These are phyloP conservation scores for Saccharomyces pastorianus DNA, from an alignment of 1,139 yeast genomes.

Conservation along the genomic window DNA sequence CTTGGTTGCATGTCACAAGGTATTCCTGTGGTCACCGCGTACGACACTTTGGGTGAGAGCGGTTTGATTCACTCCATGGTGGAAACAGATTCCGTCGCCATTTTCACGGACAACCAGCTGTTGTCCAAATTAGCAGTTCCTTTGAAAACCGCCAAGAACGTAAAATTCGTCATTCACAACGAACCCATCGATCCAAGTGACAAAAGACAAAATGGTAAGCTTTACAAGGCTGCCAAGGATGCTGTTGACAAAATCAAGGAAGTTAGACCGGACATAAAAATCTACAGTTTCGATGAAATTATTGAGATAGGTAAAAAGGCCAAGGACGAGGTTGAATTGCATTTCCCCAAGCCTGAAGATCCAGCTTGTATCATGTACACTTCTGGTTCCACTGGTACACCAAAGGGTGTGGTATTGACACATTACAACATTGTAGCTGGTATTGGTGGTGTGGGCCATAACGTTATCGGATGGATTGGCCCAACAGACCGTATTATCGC, in stretches of 20 bases:
- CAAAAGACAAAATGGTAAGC: slow-evolving; percentile 53
- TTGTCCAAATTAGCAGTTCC: slow-evolving; percentile 63
- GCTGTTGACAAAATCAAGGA: slow-evolving; percentile 53
- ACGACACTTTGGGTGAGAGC: slow-evolving; percentile 89
- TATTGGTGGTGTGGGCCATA: slow-evolving; percentile 68
- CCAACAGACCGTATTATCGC: slow-evolving; percentile 67
- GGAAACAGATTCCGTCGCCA: slow-evolving; percentile 69
- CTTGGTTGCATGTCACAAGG: slow-evolving; percentile 69
- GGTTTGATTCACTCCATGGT: slow-evolving; percentile 83
- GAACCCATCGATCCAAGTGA: slow-evolving; percentile 57
- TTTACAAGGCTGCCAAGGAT: slow-evolving; percentile 46
- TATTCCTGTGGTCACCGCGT: slow-evolving; percentile 89
- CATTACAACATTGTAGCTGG: slow-evolving; percentile 78
- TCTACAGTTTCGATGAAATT: slow-evolving; percentile 60
- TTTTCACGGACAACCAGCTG: slow-evolving; percentile 76
- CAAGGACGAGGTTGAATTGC: slow-evolving; percentile 28
- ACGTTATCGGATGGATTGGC: slow-evolving; percentile 47
- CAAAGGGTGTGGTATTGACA: slow-evolving; percentile 89
- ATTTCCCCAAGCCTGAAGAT: slow-evolving; percentile 64
- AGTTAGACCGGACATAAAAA: slow-evolving; percentile 67
- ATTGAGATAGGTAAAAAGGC: slow-evolving; percentile 52
- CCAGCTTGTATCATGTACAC: slow-evolving; percentile 94
- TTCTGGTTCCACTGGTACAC: slow-evolving; percentile 95
- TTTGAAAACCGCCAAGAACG: slow-evolving; percentile 50
- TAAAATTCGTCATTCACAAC: slow-evolving; percentile 64